Evolutionary conservation across 805 yeast species (phyloP), one percentile per base, ranked within the genome.

Genomic region (Wickerhamomyces canadensis): DNA sequence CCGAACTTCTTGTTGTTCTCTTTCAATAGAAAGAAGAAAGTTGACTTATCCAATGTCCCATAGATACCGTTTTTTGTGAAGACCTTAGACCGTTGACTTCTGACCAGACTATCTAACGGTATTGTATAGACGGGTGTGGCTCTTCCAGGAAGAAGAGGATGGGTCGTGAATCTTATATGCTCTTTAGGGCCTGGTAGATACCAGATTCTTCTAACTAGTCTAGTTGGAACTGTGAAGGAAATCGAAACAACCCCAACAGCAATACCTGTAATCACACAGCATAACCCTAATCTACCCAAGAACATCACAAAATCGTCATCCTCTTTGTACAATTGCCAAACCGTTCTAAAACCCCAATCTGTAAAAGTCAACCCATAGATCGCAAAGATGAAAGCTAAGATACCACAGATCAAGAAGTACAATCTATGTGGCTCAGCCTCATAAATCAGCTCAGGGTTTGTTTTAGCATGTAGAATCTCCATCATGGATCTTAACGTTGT

Each of bases 21-120:
- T 56, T 75, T 78, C 46, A 86, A 58, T 33, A 82, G 73, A 53
- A 84, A 81, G 68, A 82, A 79, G 57, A 85, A 85, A 36, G 84
- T 71, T 3, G 84, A 67, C 33, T 78, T 74, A 58, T 84, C 88
- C 19, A 84, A 72, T 1, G 94, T 84, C 0, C 95, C 94, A 54
- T 86, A 86, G 52, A 83, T 80, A 1, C 95, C 95, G 43, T 80
- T 78, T n/a, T 88, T 89, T 1, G 95, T 83, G 78, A 87, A 86
- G 5, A 85, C 77, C 45, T 83, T 77, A 8, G 86, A 68, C 41
- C 73, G 70, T 40, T 71, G 72, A 35, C 78, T 76, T 41, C 88
- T 68, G 23, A 61, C 60, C 35, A 86, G 45, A 33, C 68, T 60
- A 26, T 65, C 64, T 33, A 86, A 53, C 3, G 91, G 88, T 23